These are phyloP conservation scores for Pleurotus tuoliensis DNA, from an alignment of 768 basidiomycete species.

Conservation along the genomic window DNA sequence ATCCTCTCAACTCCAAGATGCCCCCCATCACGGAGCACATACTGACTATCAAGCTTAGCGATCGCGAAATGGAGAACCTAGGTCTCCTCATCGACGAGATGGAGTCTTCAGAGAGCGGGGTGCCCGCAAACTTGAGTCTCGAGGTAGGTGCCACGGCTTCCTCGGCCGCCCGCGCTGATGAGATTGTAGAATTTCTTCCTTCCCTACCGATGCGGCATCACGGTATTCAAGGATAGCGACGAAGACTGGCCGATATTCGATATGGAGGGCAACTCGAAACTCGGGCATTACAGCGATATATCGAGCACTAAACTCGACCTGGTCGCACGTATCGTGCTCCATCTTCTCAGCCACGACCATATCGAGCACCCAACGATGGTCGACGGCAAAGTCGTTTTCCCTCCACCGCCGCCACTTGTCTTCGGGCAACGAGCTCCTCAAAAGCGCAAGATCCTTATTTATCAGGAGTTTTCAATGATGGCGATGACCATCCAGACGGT, in stretches of 20 bases:
- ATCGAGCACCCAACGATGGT: background rate
- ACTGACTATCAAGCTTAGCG: background rate
- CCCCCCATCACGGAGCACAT: background rate
- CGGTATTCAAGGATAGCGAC: background rate
- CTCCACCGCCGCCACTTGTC: background rate
- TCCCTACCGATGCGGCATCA: background rate
- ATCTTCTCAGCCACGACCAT: background rate
- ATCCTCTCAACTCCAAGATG: background rate
- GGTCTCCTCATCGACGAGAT: background rate
- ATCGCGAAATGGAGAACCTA: slow-evolving; percentile 1
- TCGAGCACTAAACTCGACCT: background rate
- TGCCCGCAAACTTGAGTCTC: background rate
- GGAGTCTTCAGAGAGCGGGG: background rate
- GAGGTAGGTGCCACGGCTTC: background rate
- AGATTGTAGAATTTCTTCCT: background rate
- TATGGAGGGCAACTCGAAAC: background rate
- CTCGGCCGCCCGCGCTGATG: too few relatives aligned
- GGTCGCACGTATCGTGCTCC: background rate
- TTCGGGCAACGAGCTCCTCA: background rate
- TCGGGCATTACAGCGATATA: background rate
- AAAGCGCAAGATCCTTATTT: slow-evolving; percentile 3
- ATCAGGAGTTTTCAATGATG: slow-evolving; percentile 12
- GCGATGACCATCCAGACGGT: slow-evolving; percentile 6
- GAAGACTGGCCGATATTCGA: background rate
- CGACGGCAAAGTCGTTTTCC: background rate